Evolutionary conservation across 2,329 filamentous ascomycete species (phyloP).

Genomic region (Rutstroemia sp.): DNA sequence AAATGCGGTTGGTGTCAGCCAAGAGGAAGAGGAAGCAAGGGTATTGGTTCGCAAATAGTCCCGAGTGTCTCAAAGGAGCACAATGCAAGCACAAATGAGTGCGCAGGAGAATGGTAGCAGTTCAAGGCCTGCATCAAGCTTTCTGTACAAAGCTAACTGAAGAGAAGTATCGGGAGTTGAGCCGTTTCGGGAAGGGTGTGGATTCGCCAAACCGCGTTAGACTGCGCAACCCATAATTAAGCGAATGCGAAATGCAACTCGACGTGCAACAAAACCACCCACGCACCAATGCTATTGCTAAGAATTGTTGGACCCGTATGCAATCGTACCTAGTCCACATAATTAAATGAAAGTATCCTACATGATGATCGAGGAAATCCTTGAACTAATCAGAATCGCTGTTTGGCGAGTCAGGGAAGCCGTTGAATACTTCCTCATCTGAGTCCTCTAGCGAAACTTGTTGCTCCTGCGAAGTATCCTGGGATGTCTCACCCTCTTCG

Average conservation of each 20-base stretch:
- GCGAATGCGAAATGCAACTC: conserved; percentile 9
- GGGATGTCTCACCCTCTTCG: conserved; percentile 23
- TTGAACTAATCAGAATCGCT: conserved; percentile 27
- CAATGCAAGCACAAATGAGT: too few species aligned
- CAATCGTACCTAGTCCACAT: background rate
- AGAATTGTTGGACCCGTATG: background rate
- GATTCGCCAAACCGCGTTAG: background rate
- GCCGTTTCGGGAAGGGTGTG: too few species aligned
- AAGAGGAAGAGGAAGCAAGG: too few species aligned
- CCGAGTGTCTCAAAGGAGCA: too few species aligned
- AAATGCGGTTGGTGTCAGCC: too few species aligned
- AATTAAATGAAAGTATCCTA: conserved; percentile 5
- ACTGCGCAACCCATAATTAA: conserved; percentile 1
- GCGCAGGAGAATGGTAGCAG: too few species aligned
- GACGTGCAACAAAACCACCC: conserved; percentile 6
- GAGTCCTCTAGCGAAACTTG: conserved; percentile 31
- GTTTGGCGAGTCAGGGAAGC: conserved; percentile 40
- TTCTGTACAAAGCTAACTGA: too few species aligned
- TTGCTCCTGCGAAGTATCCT: conserved; percentile 21
- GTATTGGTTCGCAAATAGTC: too few species aligned
- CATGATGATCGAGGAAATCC: background rate
- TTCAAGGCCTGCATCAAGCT: too few species aligned
- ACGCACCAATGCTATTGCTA: background rate
- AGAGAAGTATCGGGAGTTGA: too few species aligned
- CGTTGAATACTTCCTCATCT: conserved; percentile 49